Base-by-base conservation (phyloP, 129 eudicot genomes). In the Saussurea involucrata region DNA sequence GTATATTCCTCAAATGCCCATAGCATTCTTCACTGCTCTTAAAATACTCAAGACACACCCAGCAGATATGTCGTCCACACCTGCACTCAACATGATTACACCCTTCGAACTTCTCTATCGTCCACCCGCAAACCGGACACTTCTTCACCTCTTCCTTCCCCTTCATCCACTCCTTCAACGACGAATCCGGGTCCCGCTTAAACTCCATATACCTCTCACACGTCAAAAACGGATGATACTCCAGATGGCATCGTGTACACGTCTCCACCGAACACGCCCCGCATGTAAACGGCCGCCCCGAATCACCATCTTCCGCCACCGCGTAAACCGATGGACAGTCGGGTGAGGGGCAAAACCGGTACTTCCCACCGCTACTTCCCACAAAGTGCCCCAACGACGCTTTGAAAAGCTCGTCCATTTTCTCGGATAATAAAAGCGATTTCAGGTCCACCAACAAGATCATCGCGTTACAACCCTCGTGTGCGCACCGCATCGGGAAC, bases 1-100 rank as follows among this genome's bases (percentile, higher is more conserved):
- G 97, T 7, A 90, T 76, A 13, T 87, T 80, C 85, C 90, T 80
- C 85, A 95, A 65, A 79, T 95, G 97, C 0, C 18, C 53, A 66
- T 95, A 95, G 66, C 99, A 95, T 18, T 92, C 97, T 0, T 85
- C 90, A 55, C 92, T 84, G 76, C 44, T 73, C 28, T 17, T 65
- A 69, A 82, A 95, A 63, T 58, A 53, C 33, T 82, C 88, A 78
- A 95, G 82, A 57, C 99, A 95, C 8, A 81, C 95, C 99, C 99
- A 95, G 63, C 99, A 95, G 8, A 95, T 82, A 60, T 95, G 99
- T 24, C 73, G 66, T 73, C 97, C 96, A n/a, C 99, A 95, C 85
- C 85, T 87, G n/a, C 99, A 95, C 85, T 87, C 96, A 1, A 95
- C 78, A 72, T 95, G 99, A 68, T 95, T 90, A 82, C 99, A 95